Evolutionary conservation across 441 rosid species (phyloP).

Genomic region (Monsonia emarginata): DNA sequence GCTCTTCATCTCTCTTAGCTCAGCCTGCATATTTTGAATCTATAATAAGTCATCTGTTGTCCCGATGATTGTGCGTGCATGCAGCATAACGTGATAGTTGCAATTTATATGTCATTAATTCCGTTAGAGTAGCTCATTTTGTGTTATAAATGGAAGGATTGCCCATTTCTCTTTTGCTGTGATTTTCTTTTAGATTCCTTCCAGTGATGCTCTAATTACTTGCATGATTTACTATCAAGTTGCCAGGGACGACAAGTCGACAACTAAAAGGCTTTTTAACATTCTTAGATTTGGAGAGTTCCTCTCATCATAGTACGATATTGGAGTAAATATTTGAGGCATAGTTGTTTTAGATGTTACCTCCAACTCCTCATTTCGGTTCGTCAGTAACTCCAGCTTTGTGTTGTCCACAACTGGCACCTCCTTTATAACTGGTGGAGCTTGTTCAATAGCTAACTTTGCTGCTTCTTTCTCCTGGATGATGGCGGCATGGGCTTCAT

Average conservation of each 20-base stretch:
- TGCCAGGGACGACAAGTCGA: not conserved
- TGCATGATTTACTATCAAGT: not conserved
- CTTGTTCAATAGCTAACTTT: constrained; percentile 48
- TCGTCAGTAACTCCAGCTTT: constrained; percentile 34
- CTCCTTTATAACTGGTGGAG: constrained; percentile 57
- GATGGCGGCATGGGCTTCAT: constrained; percentile 37
- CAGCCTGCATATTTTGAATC: constrained; percentile 26
- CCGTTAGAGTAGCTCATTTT: no score
- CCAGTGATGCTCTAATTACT: not conserved
- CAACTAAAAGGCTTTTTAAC: not conserved
- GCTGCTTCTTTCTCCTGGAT: constrained; percentile 50
- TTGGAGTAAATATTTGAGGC: not conserved
- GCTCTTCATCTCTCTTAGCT: constrained; percentile 27
- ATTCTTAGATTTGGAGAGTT: not conserved
- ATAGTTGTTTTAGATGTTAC: constrained; percentile 23
- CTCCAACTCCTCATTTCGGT: constrained; percentile 39
- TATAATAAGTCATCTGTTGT: constrained; percentile 3
- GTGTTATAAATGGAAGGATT: not conserved
- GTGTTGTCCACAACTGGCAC: constrained; percentile 45
- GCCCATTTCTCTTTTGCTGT: not conserved
- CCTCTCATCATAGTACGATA: not conserved
- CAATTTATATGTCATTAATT: not conserved
- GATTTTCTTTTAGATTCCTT: not conserved
- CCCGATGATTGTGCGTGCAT: not conserved
- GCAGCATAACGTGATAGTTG: not conserved